A percentile compares a stretch with the other conserved stretches of the same genome.
These are phyloP conservation scores for Ophiognomonia clavigignenti-juglandacearum DNA, from an alignment of 2,329 filamentous ascomycete genomes.

Conservation along the genomic window DNA sequence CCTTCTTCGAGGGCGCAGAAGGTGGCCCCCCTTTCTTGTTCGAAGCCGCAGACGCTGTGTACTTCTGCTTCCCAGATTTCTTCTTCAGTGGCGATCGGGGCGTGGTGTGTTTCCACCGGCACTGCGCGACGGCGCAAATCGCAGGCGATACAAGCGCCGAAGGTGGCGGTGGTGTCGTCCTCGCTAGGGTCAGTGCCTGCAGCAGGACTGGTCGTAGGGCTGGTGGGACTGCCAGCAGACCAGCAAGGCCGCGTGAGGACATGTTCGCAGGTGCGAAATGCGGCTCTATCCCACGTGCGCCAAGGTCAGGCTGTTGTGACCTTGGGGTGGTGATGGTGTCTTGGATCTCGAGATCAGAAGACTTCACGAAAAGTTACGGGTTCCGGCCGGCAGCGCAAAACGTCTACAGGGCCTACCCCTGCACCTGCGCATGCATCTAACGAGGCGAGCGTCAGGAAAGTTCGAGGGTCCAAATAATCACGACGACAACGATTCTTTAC, in stretches of 20 bases:
- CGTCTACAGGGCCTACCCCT: not conserved
- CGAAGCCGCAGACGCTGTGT: not conserved
- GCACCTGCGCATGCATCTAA: not conserved
- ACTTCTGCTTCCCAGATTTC: not conserved
- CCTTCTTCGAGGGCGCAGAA: not conserved
- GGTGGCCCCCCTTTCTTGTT: not conserved
- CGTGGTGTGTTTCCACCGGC: not conserved
- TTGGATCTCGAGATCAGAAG: too few species aligned
- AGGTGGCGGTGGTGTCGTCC: slow-evolving; percentile 1
- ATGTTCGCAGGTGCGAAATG: slow-evolving; percentile 14
- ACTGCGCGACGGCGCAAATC: not conserved
- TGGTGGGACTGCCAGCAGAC: slow-evolving; percentile 20
- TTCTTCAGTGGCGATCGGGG: not conserved
- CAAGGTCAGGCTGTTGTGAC: not conserved
- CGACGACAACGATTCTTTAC: too few species aligned
- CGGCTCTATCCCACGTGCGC: slow-evolving; percentile 9
- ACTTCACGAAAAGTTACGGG: not conserved
- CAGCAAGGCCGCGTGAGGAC: slow-evolving; percentile 14
- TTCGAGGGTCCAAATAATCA: too few species aligned
- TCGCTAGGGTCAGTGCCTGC: slow-evolving; percentile 13
- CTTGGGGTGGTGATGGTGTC: slow-evolving; percentile 1
- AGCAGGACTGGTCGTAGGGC: slow-evolving; percentile 19
- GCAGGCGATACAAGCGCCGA: not conserved
- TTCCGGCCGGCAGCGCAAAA: not conserved
- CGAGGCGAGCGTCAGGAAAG: too few species aligned